Percentiles rank a stretch among this genome's conserved stretches.
These are phyloP conservation scores for Farysia itapuensis DNA, from an alignment of 1,284 basidiomycete genomes.

Conservation along the genomic window DNA sequence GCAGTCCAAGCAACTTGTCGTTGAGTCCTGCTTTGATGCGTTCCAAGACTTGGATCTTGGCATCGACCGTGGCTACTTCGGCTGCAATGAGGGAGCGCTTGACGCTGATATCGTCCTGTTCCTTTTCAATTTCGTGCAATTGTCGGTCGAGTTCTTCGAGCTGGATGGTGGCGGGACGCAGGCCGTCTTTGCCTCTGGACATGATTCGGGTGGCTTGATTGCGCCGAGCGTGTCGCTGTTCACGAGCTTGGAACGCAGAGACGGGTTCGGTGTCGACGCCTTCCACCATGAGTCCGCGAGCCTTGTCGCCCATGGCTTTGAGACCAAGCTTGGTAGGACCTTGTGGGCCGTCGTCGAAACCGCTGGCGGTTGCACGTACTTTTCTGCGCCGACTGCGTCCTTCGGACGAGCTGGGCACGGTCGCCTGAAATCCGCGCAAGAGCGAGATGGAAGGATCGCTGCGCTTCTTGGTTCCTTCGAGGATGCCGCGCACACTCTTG, in stretches of 20 bases:
- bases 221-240: conserved; percentile 34
- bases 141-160: conserved; percentile 55
- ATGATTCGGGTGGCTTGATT: conserved; percentile 31
- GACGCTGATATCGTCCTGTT: conserved; percentile 50
- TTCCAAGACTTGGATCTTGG: conserved; percentile 70
- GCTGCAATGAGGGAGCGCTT: conserved; percentile 35
- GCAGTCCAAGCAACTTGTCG: conserved; percentile 78
- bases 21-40: conserved; percentile 78
- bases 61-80: conserved; percentile 44
- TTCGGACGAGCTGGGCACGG: conserved; percentile 48
- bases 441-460: conserved; percentile 40
- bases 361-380: conserved; percentile 38
- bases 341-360: conserved; percentile 31
- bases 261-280: conserved; percentile 19
- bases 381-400: conserved; percentile 44
- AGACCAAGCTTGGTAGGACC: conserved; percentile 44
- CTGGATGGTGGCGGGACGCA: conserved; percentile 17
- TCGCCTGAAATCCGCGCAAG: conserved; percentile 57
- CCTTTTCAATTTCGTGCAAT: conserved; percentile 48
- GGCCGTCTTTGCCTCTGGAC: conserved; percentile 33
- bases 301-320: conserved; percentile 49
- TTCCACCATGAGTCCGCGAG: conserved; percentile 48
- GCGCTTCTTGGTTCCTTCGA: not conserved
- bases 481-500: not conserved
- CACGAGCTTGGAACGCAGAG: conserved; percentile 32